These are phyloP conservation scores for Desmodesmus armatus DNA, from an alignment of 139 green algal species.

Conservation along the genomic window DNA sequence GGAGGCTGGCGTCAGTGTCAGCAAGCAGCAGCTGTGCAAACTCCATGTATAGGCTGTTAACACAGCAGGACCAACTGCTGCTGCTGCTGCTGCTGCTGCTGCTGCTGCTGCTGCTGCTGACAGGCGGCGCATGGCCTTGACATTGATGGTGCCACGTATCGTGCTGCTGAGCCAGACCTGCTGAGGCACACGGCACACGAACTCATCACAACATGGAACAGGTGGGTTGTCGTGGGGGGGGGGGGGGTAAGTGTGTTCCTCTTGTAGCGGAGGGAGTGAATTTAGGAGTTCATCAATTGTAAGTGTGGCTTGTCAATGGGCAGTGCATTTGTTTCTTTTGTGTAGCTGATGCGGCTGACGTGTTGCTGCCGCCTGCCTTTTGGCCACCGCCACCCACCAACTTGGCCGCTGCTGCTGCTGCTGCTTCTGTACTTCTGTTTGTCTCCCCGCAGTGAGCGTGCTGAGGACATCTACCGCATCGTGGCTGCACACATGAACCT, in stretches of 20 bases:
- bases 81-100: neutral
- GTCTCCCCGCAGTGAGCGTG: slow-evolving; percentile 55
- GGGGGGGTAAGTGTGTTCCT: no score
- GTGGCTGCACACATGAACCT: slow-evolving; percentile 58
- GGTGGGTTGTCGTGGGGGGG: slow-evolving; percentile 27
- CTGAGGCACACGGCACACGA: slow-evolving; percentile 66
- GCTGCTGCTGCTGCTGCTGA: neutral
- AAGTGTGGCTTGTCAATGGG: no score
- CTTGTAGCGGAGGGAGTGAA: no score
- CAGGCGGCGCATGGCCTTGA: slow-evolving; percentile 23
- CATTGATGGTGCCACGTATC: slow-evolving; percentile 57
- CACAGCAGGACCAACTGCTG: neutral
- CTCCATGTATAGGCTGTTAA: no score
- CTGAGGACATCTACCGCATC: slow-evolving; percentile 89
- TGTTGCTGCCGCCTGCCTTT: neutral
- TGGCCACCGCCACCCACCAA: no score
- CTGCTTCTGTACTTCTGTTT: neutral
- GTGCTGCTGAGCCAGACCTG: slow-evolving; percentile 66
- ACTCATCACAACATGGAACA: slow-evolving; percentile 77
- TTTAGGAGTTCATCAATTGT: no score
- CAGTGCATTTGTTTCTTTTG: neutral
- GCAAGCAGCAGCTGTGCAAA: no score
- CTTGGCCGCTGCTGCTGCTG: neutral
- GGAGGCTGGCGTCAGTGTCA: no score
- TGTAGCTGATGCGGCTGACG: neutral